Evolutionary conservation across 2,329 filamentous ascomycete genomes (phyloP).

Genomic region (Penicillium sp.): DNA sequence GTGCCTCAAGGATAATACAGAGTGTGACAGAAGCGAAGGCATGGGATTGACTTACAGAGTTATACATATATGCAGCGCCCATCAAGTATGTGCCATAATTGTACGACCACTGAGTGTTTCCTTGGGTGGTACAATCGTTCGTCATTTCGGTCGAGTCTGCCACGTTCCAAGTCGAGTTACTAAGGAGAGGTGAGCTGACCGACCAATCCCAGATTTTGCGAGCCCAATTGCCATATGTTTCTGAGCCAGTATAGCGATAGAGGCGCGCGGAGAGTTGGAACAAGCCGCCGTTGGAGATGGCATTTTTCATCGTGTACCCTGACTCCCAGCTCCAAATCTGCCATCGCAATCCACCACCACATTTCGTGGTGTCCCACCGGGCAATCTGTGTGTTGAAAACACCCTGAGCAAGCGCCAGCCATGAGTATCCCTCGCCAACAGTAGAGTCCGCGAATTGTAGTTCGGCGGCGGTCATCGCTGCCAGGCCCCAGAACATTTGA

Average conservation of each 20-base stretch:
- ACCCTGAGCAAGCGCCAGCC: slow-evolving; percentile 61
- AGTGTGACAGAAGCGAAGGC: no score
- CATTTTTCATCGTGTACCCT: slow-evolving; percentile 80
- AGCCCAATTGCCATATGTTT: slow-evolving; percentile 63
- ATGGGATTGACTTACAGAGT: slow-evolving; percentile 46
- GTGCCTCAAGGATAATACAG: no score
- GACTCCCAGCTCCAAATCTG: slow-evolving; percentile 77
- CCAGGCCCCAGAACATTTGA: slow-evolving; percentile 69
- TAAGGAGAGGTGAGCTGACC: slow-evolving; percentile 55
- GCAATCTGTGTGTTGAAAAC: slow-evolving; percentile 68
- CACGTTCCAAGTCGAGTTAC: slow-evolving; percentile 57
- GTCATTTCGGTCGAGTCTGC: slow-evolving; percentile 62
- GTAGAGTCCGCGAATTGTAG: slow-evolving; percentile 60
- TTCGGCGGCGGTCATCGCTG: slow-evolving; percentile 66
- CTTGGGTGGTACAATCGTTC: slow-evolving; percentile 56
- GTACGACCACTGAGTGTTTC: slow-evolving; percentile 65
- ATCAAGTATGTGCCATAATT: slow-evolving; percentile 59
- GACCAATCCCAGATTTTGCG: slow-evolving; percentile 64
- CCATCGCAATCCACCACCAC: slow-evolving; percentile 72
- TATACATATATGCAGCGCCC: slow-evolving; percentile 68
- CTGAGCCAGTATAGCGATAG: slow-evolving; percentile 63
- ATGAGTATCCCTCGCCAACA: slow-evolving; percentile 29
- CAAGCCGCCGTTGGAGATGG: slow-evolving; percentile 74
- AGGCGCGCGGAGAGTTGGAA: slow-evolving; percentile 79
- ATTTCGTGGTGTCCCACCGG: slow-evolving; percentile 67